Conservation (phyloP, 805 yeast species). For the Ogataea paraovalis region DNA sequence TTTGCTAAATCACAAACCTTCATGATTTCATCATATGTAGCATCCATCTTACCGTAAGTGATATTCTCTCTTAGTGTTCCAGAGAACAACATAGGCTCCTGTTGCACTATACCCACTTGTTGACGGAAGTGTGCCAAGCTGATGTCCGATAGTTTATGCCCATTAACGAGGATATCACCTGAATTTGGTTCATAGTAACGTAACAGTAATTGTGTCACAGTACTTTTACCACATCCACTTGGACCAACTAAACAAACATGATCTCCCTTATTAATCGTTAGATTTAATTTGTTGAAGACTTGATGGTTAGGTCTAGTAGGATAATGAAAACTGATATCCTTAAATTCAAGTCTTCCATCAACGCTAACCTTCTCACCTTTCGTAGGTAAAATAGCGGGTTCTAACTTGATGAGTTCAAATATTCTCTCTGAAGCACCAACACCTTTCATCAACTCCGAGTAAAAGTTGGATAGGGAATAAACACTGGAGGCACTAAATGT, state of each 20-base stretch:
- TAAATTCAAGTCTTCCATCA: constrained; percentile 57
- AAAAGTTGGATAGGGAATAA: constrained; percentile 85
- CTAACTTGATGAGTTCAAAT: constrained; percentile 78
- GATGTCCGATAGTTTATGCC: constrained; percentile 55
- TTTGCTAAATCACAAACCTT: constrained; percentile 69
- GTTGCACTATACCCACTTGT: constrained; percentile 85
- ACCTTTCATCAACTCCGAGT: constrained; percentile 94
- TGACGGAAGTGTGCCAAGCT: constrained; percentile 71
- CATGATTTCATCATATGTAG: constrained; percentile 54
- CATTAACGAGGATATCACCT: constrained; percentile 66
- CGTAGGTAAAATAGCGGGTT: constrained; percentile 67
- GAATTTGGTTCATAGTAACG: constrained; percentile 76
- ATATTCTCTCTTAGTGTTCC: constrained; percentile 85
- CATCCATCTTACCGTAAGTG: constrained; percentile 64
- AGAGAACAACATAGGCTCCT: constrained; percentile 85
- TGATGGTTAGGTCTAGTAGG: constrained; percentile 76
- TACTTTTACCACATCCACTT: constrained; percentile 95
- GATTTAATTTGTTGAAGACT: constrained; percentile 58
- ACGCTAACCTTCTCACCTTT: constrained; percentile 49
- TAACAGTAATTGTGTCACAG: constrained; percentile 72
- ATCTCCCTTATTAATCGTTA: constrained; percentile 71
- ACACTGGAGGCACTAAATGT: constrained; percentile 91
- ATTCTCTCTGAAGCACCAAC: constrained; percentile 92
- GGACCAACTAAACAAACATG: constrained; percentile 94
- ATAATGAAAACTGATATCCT: constrained; percentile 64